Evolutionary conservation across 371 early-diverging fungal species (phyloP), one percentile per base, ranked within the genome.

Genomic region (Actinomortierella wolfii): DNA sequence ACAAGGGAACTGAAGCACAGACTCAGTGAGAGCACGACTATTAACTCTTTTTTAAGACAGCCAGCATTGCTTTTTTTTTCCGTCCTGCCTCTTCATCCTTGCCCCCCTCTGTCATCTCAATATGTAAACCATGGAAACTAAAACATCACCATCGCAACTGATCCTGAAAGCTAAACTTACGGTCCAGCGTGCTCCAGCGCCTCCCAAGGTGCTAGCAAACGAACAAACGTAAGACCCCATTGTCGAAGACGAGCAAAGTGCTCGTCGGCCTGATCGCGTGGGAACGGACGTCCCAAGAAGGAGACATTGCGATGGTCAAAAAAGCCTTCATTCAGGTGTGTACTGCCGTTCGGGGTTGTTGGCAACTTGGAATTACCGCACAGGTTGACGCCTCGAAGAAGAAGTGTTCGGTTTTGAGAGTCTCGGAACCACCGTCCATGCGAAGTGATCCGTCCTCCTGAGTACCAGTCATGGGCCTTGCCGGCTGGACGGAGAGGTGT

Each of bases 121-220:
- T n/a, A n/a, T n/a, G n/a, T n/a, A n/a, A n/a, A n/a, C n/a, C n/a
- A n/a, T n/a, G n/a, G n/a, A n/a, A n/a, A n/a, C n/a, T n/a, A n/a
- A n/a, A n/a, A n/a, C n/a, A n/a, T n/a, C n/a, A n/a, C n/a, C n/a
- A n/a, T n/a, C n/a, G n/a, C n/a, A 34, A 34, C 34, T 34, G 11
- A 34, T 34, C n/a, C n/a, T n/a, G n/a, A 11, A 34, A 34, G 11
- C 4, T 42, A 47, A 46, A 70, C 74, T 66, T 73, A 73, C 74
- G 87, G 87, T 5, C 89, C 87, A 41, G 67, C 71, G 57, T 88
- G 88, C 59, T 90, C 92, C 15, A 94, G 69, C 15, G 91, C 84
- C 54, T 94, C 95, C 95, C 95, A 94, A 21, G 95, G 81, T 1
- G 92, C 88, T 25, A 87, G 54, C 8, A 93, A 52, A 2, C 95